Conservation (phyloP, 106 monocot genomes). For the Gastrodia elata region DNA sequence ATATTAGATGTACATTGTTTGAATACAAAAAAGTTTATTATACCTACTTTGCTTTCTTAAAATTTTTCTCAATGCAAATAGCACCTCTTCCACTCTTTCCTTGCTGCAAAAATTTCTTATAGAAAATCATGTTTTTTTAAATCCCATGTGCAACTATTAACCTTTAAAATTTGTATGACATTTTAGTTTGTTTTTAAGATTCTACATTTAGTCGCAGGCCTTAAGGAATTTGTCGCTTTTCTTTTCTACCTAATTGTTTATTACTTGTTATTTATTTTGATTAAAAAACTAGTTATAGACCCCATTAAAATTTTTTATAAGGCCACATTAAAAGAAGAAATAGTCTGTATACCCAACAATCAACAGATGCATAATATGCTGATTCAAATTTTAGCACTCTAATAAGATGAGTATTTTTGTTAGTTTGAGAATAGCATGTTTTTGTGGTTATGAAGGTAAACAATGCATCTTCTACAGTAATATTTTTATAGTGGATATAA, state of each 20-base stretch:
- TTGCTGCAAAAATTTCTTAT: neutral
- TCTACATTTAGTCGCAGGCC: neutral
- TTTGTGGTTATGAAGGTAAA: no score
- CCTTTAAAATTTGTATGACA: neutral
- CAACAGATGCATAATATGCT: no score
- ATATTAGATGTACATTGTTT: neutral
- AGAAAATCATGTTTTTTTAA: neutral
- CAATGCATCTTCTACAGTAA: no score
- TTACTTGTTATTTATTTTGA: neutral
- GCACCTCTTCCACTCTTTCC: neutral
- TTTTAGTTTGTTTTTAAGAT: neutral
- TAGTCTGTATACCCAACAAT: neutral
- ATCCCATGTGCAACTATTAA: neutral
- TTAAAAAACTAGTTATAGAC: neutral
- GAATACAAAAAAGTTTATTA: neutral
- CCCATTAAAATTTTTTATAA: no score
- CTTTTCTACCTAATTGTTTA: neutral
- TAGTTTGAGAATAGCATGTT: no score
- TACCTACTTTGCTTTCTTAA: no score
- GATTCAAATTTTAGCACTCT: no score
- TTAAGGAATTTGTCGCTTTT: neutral
- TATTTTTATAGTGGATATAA: no score
- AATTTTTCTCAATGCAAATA: neutral
- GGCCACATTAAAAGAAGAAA: constrained; percentile 1
- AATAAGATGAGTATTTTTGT: no score